A percentile compares a stretch with the other conserved stretches of the same genome.
These are phyloP conservation scores for Schizonepeta tenuifolia DNA, from an alignment of 257 asterid genomes.

Conservation along the genomic window DNA sequence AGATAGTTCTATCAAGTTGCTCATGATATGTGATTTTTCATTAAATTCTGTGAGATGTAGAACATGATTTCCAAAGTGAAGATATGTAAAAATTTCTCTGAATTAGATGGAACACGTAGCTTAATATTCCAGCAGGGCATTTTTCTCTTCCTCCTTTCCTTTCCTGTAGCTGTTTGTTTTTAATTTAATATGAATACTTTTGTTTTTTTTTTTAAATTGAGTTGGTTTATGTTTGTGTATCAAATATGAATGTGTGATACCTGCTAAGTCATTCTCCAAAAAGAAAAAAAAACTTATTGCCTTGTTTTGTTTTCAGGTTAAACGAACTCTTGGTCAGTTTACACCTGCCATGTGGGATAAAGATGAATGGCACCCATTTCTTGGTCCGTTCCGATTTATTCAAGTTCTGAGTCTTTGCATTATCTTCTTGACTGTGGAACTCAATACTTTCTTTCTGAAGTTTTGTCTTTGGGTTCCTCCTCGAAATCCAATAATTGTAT, in stretches of 20 bases:
- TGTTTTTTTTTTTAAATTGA: neutral
- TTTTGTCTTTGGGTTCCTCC: slow-evolving; percentile 99
- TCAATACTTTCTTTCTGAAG: slow-evolving; percentile 89
- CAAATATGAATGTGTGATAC: neutral
- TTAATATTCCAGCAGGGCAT: neutral
- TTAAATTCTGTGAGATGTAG: neutral
- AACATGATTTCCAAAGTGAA: neutral
- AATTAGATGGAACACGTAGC: neutral
- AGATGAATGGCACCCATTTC: slow-evolving; percentile 98
- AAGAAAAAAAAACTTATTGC: neutral
- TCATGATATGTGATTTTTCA: neutral
- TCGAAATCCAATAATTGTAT: slow-evolving; percentile 74
- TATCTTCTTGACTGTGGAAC: slow-evolving; percentile 84
- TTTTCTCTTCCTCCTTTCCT: neutral
- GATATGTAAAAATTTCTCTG: neutral
- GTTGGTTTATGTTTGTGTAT: neutral
- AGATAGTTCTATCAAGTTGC: neutral
- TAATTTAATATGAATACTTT: neutral
- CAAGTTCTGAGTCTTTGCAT: slow-evolving; percentile 84
- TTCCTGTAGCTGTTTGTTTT: neutral
- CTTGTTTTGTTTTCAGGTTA: slow-evolving; percentile 54
- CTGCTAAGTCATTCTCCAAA: neutral
- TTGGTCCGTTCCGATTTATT: slow-evolving; percentile 88
- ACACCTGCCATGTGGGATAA: slow-evolving; percentile 97
- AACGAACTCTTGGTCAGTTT: slow-evolving; percentile 83